Conservation (phyloP, 257 asterid genomes). For the Catharanthus roseus region DNA sequence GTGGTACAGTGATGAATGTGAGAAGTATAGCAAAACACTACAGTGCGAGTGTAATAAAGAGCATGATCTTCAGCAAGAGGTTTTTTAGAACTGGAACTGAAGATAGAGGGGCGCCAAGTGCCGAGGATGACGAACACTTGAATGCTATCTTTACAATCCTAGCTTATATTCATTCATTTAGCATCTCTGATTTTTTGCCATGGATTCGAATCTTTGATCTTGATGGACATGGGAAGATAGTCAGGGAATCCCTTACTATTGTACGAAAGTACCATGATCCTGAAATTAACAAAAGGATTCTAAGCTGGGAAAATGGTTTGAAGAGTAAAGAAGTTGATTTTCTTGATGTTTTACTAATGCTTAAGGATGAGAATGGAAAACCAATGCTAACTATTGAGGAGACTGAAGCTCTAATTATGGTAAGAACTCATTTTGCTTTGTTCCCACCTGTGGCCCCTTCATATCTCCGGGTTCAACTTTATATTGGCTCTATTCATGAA, state of each 20-base stretch:
- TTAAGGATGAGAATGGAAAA: not conserved
- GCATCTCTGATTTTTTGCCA: not conserved
- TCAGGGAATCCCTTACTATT: not conserved
- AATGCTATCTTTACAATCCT: not conserved
- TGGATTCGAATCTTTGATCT: not conserved
- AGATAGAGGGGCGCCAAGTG: conserved; percentile 26
- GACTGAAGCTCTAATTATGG: not conserved
- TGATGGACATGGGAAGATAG: not conserved
- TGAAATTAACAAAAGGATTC: not conserved
- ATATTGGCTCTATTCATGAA: no score
- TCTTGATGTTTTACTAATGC: not conserved
- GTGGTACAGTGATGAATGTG: no score
- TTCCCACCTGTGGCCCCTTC: no score
- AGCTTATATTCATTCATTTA: not conserved
- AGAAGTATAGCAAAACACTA: no score
- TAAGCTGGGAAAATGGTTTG: not conserved
- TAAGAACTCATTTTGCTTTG: not conserved
- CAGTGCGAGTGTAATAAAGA: no score
- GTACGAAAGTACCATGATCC: not conserved
- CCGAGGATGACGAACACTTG: not conserved
- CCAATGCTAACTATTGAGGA: not conserved
- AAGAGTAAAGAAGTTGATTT: not conserved
- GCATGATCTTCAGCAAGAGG: no score
- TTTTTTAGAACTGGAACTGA: not conserved
- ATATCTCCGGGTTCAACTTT: no score